phyloP scores from a whole-genome alignment of 345 rosid species.

The Aethionema arabicum region DNA sequence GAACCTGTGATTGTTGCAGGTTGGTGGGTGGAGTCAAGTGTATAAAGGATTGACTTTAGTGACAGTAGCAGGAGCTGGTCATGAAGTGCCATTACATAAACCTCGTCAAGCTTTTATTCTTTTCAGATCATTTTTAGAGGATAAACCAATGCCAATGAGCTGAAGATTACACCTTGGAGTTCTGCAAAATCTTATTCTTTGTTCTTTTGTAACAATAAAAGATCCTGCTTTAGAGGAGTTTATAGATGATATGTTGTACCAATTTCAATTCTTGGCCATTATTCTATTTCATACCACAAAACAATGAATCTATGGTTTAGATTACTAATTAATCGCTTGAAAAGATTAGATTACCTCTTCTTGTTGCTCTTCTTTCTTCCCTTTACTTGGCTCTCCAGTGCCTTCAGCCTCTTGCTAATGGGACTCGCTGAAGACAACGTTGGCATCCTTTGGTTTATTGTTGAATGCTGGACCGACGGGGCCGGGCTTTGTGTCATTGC shows the following conservation, averaged over 20 bases:
- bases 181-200: slow-evolving; percentile 30
- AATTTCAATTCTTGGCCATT: no score
- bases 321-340: no score
- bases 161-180: slow-evolving; percentile 23
- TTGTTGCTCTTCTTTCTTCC: slow-evolving; percentile 75
- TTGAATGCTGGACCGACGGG: slow-evolving; percentile 35
- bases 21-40: slow-evolving; percentile 97
- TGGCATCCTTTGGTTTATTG: slow-evolving; percentile 42
- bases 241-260: no score
- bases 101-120: slow-evolving; percentile 87
- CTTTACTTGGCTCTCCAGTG: slow-evolving; percentile 74
- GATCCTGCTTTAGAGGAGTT: no score
- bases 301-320: no score
- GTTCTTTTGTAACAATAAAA: slow-evolving; percentile 25
- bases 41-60: slow-evolving; percentile 82
- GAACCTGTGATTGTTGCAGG: slow-evolving; percentile 40
- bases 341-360: slow-evolving; percentile 49
- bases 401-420: slow-evolving; percentile 66
- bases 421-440: slow-evolving; percentile 47
- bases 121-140: slow-evolving; percentile 80
- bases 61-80: slow-evolving; percentile 88
- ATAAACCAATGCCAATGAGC: slow-evolving; percentile 61
- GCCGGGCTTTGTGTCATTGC: slow-evolving; percentile 34
- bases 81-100: slow-evolving; percentile 83
- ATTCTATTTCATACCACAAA: no score